Evolutionary conservation across 176 grass and related monocot species (phyloP).

Genomic region (Dactylis glomerata): DNA sequence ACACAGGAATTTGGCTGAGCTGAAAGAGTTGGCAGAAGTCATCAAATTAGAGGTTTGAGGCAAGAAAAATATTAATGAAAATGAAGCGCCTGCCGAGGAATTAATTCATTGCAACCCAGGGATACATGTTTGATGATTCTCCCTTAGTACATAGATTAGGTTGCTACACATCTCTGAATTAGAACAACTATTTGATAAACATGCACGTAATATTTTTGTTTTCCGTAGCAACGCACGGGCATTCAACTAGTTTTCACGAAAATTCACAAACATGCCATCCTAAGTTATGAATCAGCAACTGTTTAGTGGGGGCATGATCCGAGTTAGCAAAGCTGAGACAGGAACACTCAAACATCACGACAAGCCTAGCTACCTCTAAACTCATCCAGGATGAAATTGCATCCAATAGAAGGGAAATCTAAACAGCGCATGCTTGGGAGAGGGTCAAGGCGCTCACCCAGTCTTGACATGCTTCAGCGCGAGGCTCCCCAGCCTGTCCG

Average conservation of each 20-base stretch:
- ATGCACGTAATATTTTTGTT: too few relatives aligned
- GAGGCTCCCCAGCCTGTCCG: slow-evolving; percentile 41
- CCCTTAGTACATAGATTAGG: too few relatives aligned
- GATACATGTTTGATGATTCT: too few relatives aligned
- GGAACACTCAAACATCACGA: not conserved
- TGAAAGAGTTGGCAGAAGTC: too few relatives aligned
- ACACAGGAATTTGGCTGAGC: too few relatives aligned
- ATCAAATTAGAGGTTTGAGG: too few relatives aligned
- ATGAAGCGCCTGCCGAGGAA: too few relatives aligned
- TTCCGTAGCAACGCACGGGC: too few relatives aligned
- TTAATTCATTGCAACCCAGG: too few relatives aligned
- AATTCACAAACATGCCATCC: not conserved
- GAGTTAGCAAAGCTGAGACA: slow-evolving; percentile 9
- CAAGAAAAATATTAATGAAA: too few relatives aligned
- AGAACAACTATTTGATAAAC: too few relatives aligned
- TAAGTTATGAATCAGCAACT: not conserved
- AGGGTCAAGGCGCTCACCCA: slow-evolving; percentile 47
- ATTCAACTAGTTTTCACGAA: not conserved
- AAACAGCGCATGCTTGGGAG: not conserved
- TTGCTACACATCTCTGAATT: too few relatives aligned
- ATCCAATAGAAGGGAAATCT: not conserved
- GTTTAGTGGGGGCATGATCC: not conserved
- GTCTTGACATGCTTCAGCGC: slow-evolving; percentile 70
- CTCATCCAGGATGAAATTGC: not conserved
- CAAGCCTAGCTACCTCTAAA: not conserved